These are phyloP conservation scores for Galerina marginata DNA, from an alignment of 768 basidiomycete species.

Conservation along the genomic window DNA sequence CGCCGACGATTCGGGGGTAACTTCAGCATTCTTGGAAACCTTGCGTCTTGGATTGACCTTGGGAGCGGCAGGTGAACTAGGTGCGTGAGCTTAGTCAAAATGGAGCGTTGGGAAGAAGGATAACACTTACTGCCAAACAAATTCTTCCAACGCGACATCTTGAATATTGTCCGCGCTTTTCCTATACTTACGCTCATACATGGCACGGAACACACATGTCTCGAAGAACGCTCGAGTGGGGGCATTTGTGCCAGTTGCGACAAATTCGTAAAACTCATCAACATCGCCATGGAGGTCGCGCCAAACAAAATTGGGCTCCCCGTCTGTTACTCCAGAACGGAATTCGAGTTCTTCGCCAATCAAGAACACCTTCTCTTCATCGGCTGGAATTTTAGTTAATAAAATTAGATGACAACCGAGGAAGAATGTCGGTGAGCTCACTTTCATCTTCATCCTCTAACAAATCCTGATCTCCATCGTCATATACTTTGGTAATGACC, in stretches of 20 bases:
- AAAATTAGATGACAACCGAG: background rate
- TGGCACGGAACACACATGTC: conserved; percentile 92
- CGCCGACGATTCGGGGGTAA: conserved; percentile 7
- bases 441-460: conserved; percentile 94
- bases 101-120: background rate
- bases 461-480: conserved; percentile 95
- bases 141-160: conserved; percentile 76
- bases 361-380: conserved; percentile 92
- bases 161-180: conserved; percentile 67
- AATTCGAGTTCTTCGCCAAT: conserved; percentile 92
- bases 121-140: conserved; percentile 78
- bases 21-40: conserved; percentile 27
- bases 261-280: conserved; percentile 94
- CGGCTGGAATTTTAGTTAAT: conserved; percentile 55
- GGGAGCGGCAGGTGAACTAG: conserved; percentile 41
- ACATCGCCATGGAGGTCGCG: conserved; percentile 90
- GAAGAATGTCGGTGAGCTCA: conserved; percentile 36
- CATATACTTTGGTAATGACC: conserved; percentile 95
- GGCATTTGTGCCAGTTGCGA: conserved; percentile 76
- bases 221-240: conserved; percentile 91
- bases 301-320: conserved; percentile 88
- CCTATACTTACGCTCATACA: conserved; percentile 94
- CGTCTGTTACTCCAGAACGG: conserved; percentile 71
- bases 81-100: background rate
- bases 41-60: conserved; percentile 38